Evolutionary conservation across 2,329 filamentous ascomycete species (phyloP).

Genomic region (Magnaporthales sp.): DNA sequence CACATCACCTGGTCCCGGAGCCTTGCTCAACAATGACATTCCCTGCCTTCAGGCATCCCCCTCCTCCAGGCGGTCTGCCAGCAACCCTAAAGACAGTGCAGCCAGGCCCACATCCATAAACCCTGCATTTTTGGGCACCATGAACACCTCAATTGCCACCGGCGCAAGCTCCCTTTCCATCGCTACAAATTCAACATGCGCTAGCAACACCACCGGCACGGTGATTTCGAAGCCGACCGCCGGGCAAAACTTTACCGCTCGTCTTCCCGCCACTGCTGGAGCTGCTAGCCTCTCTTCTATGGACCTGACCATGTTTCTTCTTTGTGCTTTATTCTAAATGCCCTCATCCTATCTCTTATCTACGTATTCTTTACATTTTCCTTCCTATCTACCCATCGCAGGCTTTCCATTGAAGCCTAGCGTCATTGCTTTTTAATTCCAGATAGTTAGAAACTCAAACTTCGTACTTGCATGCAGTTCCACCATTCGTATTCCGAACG

Average conservation of each 20-base stretch:
- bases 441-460: neutral
- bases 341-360: neutral
- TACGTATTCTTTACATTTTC: neutral
- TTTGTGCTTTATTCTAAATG: neutral
- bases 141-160: neutral
- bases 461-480: neutral
- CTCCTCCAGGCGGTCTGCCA: neutral
- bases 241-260: neutral
- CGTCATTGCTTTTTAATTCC: neutral
- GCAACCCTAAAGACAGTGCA: neutral
- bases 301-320: neutral
- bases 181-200: neutral
- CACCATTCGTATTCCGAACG: too few species aligned
- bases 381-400: neutral
- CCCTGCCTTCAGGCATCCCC: neutral
- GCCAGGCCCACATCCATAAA: neutral
- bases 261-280: neutral
- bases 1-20: neutral
- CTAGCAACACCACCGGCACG: neutral
- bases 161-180: neutral
- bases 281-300: too few species aligned
- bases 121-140: neutral
- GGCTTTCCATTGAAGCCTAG: neutral
- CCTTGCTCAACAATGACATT: neutral
- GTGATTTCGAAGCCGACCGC: neutral